phyloP scores from a whole-genome alignment of 2,329 filamentous ascomycete genomes.

The Parasarocladium wereldwijsianum region DNA sequence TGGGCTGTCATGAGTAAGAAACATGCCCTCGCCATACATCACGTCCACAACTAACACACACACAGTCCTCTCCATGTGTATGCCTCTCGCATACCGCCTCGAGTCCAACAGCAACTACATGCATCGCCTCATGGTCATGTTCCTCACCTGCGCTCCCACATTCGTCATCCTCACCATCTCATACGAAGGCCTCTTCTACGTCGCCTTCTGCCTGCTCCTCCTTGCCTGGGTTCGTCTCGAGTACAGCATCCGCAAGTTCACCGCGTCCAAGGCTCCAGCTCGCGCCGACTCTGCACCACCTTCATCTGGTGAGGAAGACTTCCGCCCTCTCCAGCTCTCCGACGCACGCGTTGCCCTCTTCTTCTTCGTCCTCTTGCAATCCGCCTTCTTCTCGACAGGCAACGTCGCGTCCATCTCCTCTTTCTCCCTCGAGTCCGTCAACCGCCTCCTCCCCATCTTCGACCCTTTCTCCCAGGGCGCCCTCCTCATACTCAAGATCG shows the following conservation, averaged over 20 bases:
- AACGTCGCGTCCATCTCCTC: slow-evolving; percentile 90
- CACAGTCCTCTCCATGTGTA: slow-evolving; percentile 54
- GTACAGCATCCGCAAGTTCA: slow-evolving; percentile 42
- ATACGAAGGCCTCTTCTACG: slow-evolving; percentile 92
- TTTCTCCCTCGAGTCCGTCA: slow-evolving; percentile 85
- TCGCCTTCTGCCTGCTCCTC: slow-evolving; percentile 70
- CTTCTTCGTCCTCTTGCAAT: slow-evolving; percentile 89
- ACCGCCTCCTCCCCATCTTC: slow-evolving; percentile 78
- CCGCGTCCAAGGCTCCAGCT: slow-evolving; percentile 7
- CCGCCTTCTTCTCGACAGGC: slow-evolving; percentile 91
- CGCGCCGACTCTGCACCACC: slow-evolving; percentile 6
- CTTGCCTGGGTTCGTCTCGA: slow-evolving; percentile 89
- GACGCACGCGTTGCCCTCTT: slow-evolving; percentile 84
- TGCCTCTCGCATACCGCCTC: slow-evolving; percentile 70
- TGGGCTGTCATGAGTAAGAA: slow-evolving; percentile 61
- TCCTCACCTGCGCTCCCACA: slow-evolving; percentile 80
- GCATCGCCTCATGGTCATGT: slow-evolving; percentile 76
- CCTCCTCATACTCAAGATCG: slow-evolving; percentile 72
- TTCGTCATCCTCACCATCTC: slow-evolving; percentile 96
- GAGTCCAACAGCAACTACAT: slow-evolving; percentile 79
- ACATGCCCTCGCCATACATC: background rate
- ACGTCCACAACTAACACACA: slow-evolving; percentile 7
- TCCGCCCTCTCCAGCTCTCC: slow-evolving; percentile 60
- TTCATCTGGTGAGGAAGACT: slow-evolving; percentile 12
- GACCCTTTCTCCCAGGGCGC: slow-evolving; percentile 86